Percentiles rank a stretch among this genome's conserved stretches.
These are phyloP conservation scores for Apiospora saccharicola DNA, from an alignment of 2,329 filamentous ascomycete species.

Conservation along the genomic window DNA sequence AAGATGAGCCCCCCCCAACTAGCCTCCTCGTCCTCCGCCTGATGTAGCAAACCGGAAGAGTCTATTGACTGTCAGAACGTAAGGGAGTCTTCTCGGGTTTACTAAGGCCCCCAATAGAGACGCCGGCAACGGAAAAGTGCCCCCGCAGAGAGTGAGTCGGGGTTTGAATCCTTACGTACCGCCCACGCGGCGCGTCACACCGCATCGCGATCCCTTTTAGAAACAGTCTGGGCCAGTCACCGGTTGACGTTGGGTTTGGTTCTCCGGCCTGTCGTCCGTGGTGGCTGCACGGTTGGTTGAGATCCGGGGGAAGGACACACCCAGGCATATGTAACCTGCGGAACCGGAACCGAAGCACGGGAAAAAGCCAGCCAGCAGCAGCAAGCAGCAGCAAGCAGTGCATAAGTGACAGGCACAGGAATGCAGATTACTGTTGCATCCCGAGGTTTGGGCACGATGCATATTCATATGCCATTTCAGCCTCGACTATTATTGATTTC, in stretches of 20 bases:
- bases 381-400: neutral
- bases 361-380: neutral
- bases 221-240: neutral
- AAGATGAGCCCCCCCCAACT: neutral
- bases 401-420: neutral
- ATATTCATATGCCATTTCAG: neutral
- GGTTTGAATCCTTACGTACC: neutral
- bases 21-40: neutral
- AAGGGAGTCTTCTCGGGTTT: neutral
- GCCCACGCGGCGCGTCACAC: constrained; percentile 4
- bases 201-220: neutral
- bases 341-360: neutral
- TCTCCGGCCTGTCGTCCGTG: neutral
- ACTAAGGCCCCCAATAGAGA: neutral
- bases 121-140: neutral
- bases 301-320: constrained; percentile 5
- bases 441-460: neutral
- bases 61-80: neutral
- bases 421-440: neutral
- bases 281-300: neutral
- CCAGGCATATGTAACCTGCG: neutral
- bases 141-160: neutral
- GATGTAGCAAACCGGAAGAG: neutral
- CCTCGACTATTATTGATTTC: neutral
- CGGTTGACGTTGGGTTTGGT: neutral